These are phyloP conservation scores for Isabelozyma pseudorhagii DNA, from an alignment of 805 yeast genomes.

Conservation along the genomic window DNA sequence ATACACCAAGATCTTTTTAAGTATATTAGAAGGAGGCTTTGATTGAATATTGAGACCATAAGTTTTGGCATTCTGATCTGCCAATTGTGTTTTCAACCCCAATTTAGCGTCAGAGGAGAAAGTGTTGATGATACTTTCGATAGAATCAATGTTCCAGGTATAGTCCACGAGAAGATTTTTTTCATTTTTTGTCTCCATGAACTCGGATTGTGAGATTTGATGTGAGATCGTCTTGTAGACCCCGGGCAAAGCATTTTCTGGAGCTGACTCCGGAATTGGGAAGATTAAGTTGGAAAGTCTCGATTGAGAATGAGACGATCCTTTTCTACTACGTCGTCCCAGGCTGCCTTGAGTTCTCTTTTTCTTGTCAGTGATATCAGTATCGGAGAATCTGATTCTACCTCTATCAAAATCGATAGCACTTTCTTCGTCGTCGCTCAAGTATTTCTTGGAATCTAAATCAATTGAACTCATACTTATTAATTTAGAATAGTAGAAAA, in stretches of 20 bases:
- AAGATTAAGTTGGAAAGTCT: background rate
- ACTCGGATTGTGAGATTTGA: constrained; percentile 13
- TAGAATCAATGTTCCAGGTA: constrained; percentile 27
- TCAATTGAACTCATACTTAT: background rate
- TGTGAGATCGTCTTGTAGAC: constrained; percentile 37
- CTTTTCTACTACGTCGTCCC: background rate
- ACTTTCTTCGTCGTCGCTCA: background rate
- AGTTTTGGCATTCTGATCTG: constrained; percentile 9
- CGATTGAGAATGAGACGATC: background rate
- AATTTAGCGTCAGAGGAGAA: constrained; percentile 13
- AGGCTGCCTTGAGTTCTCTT: background rate
- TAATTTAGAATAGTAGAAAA: too few species aligned
- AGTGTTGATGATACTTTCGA: constrained; percentile 16
- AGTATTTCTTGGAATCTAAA: background rate
- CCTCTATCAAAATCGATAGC: background rate
- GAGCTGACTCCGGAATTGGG: constrained; percentile 14
- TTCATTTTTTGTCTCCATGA: constrained; percentile 2
- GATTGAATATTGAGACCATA: constrained; percentile 36
- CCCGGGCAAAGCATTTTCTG: constrained; percentile 30
- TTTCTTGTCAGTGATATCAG: background rate
- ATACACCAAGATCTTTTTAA: constrained; percentile 33
- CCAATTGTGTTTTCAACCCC: constrained; percentile 20
- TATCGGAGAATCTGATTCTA: background rate
- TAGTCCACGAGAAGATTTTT: constrained; percentile 16
- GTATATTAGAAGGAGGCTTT: constrained; percentile 31